Evolutionary conservation across 495 filamentous ascomycete species (phyloP).

Genomic region (Aspergillus sclerotiicarbonarius): DNA sequence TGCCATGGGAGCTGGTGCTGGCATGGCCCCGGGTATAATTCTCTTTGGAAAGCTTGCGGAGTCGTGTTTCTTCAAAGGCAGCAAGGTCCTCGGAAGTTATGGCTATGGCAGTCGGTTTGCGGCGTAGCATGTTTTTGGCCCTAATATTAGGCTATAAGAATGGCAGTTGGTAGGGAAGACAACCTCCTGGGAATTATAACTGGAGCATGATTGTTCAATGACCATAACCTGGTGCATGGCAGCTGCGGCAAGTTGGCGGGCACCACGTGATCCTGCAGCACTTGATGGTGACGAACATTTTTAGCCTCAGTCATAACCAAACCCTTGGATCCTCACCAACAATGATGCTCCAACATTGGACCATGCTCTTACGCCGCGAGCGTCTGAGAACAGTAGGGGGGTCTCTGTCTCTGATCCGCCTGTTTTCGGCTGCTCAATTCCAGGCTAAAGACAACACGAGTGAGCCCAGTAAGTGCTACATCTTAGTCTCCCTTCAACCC

Average conservation of each 20-base stretch:
- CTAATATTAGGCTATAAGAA: background rate
- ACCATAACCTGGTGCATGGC: too few relatives aligned
- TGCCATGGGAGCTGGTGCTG: conserved; percentile 20
- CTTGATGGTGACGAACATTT: background rate
- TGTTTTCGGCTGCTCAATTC: conserved; percentile 30
- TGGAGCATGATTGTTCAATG: background rate
- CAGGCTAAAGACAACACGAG: conserved; percentile 20
- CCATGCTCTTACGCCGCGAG: conserved; percentile 19
- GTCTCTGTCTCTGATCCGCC: conserved; percentile 20
- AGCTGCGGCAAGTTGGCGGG: too few relatives aligned
- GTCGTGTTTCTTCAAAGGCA: conserved; percentile 65
- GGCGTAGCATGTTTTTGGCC: conserved; percentile 64
- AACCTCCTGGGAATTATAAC: background rate
- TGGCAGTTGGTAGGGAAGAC: background rate
- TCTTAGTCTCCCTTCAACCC: background rate
- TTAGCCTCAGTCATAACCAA: background rate
- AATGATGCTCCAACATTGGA: conserved; percentile 36
- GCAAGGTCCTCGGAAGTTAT: conserved; percentile 77
- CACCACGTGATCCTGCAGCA: conserved; percentile 10
- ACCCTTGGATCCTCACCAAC: background rate
- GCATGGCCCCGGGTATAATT: conserved; percentile 23
- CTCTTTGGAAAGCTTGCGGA: conserved; percentile 31
- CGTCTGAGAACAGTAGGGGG: conserved; percentile 16
- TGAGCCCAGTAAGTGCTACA: conserved; percentile 20
- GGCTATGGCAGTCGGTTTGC: conserved; percentile 72